Evolutionary conservation across 2,329 filamentous ascomycete genomes (phyloP).

Genomic region (Dothideomycetes sp.): DNA sequence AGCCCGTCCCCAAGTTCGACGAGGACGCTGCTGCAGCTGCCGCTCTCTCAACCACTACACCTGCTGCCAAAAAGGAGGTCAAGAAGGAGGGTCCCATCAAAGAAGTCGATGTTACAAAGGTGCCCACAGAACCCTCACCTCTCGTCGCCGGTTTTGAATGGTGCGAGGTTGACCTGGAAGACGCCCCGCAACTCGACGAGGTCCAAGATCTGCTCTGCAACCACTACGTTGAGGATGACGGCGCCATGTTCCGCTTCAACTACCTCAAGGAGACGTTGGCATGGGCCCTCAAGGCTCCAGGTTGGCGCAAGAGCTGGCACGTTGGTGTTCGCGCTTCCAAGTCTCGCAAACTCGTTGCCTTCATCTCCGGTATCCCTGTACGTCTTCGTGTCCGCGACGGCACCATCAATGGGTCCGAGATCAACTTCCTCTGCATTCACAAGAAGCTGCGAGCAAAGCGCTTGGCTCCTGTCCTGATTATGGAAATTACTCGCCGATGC

Average conservation of each 20-base stretch:
- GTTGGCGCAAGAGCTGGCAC: constrained; percentile 91
- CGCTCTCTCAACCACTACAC: constrained; percentile 20
- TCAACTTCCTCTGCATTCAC: constrained; percentile 97
- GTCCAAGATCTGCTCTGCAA: constrained; percentile 83
- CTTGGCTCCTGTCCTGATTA: constrained; percentile 87
- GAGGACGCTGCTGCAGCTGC: constrained; percentile 29
- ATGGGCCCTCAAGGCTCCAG: constrained; percentile 91
- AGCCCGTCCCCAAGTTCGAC: constrained; percentile 82
- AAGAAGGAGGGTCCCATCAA: constrained; percentile 71
- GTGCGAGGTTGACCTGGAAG: constrained; percentile 77
- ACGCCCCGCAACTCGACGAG: constrained; percentile 65
- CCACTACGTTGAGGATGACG: constrained; percentile 95
- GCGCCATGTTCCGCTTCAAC: constrained; percentile 95
- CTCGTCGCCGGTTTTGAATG: constrained; percentile 84
- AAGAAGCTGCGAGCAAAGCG: constrained; percentile 94
- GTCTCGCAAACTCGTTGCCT: constrained; percentile 81
- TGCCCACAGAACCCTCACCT: constrained; percentile 64
- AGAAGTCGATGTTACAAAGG: constrained; percentile 64
- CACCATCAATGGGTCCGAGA: constrained; percentile 69
- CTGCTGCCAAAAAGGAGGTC: constrained; percentile 35
- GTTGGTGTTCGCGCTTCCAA: constrained; percentile 78
- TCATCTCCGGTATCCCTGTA: constrained; percentile 88
- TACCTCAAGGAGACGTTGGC: constrained; percentile 82
- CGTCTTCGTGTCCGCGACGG: constrained; percentile 69
- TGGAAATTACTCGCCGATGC: constrained; percentile 89